Base-by-base conservation (phyloP, 352 stramenopile genomes). In the Phytophthora cryptogea region DNA sequence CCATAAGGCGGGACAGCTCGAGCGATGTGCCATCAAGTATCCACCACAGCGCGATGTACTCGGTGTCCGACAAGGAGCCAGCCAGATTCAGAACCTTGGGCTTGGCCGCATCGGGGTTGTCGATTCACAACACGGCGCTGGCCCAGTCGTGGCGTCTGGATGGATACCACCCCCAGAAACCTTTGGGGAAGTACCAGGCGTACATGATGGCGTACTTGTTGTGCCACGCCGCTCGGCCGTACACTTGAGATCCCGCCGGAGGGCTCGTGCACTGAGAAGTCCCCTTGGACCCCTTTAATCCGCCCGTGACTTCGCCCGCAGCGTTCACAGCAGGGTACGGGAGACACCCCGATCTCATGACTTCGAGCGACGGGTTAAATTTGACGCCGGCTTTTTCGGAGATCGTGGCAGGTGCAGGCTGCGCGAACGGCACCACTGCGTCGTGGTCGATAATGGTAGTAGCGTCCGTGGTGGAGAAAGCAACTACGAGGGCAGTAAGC, bases 401-500 rank as follows among this genome's bases (percentile, higher is more conserved):
- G 5, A 44, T 44, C n/a, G 39, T 44, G 4, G 30, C 16, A 9
- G 39, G 39, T 10, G 1, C 16, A 11, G 39, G 39, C 39, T 44
- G 39, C 7, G 39, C 5, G n/a, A 44, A 44, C 16, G 16, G 16
- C n/a, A 11, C n/a, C n/a, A 44, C 39, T 17, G 23, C 27, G 16
- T 44, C 39, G 39, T 44, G 39, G 11, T 28, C 39, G 16, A 44
- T 44, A 51, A 23, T 16, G 17, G 44, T 39, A 23, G 20, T 23
- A 23, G 20, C 44, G 6, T 13, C 27, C 14, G 10, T n/a, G n/a
- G 0, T 28, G 35, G 14, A 39, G 16, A 42, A 28, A 16, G 41
- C 46, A 8, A 23, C 20, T 23, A 23, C 20, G 20, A 23, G 20
- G 20, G 20, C 20, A 23, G 2, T 23, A 23, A 23, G 20, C 20